These are phyloP conservation scores for Vigna mungo DNA, from an alignment of 306 rosid species.

Conservation along the genomic window DNA sequence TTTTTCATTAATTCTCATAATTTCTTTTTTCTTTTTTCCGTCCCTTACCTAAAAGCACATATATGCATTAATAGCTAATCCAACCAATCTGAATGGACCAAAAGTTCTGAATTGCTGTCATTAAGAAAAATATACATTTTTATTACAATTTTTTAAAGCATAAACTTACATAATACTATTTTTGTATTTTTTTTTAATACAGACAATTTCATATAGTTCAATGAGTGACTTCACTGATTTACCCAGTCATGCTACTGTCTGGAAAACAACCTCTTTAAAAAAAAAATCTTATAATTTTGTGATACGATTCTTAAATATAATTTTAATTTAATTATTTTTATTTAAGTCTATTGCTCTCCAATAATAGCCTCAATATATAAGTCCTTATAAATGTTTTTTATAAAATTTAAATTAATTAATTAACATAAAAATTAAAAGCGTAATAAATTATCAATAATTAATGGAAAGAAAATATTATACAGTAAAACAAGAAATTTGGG, in stretches of 20 bases:
- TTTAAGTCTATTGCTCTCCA: too few relatives aligned
- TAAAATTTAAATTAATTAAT: too few relatives aligned
- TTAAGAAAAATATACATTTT: neutral
- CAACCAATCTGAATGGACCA: neutral
- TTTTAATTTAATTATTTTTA: neutral
- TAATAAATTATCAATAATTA: too few relatives aligned
- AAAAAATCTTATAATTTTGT: neutral
- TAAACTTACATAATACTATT: too few relatives aligned
- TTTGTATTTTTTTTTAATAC: too few relatives aligned
- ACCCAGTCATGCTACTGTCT: neutral
- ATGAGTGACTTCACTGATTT: neutral
- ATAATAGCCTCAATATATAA: too few relatives aligned
- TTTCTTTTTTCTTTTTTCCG: neutral
- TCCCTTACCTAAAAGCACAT: neutral
- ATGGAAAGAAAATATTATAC: too few relatives aligned
- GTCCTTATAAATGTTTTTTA: too few relatives aligned
- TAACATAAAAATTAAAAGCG: too few relatives aligned
- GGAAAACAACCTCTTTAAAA: neutral
- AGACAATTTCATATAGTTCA: too few relatives aligned
- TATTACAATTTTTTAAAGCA: too few relatives aligned
- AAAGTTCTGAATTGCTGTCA: neutral
- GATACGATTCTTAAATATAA: neutral
- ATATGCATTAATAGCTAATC: neutral
- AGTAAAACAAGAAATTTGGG: too few relatives aligned
- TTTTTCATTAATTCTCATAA: neutral